Base-by-base conservation (phyloP, 2,329 filamentous ascomycete species). In the Cryphonectria nitschkei region DNA sequence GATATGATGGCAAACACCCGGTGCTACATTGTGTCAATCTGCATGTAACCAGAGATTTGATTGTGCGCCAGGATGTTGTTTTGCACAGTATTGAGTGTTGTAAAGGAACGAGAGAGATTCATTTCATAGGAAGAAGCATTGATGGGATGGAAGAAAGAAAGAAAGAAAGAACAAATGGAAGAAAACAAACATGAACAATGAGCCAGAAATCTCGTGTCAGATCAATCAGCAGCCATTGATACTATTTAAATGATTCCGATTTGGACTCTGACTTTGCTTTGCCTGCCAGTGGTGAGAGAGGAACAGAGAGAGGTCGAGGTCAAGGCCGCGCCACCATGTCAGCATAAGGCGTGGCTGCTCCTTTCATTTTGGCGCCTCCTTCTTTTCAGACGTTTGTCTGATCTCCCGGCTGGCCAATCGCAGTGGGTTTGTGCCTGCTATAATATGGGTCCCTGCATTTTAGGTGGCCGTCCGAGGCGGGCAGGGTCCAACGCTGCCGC, bases 351-450 rank as follows among this genome's bases (percentile, higher is more conserved):
- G 19, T n/a, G 37, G 60, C 19, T 39, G 37, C 60, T 62, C 60
- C 60, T 62, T 41, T 41, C 32, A 62, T 62, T 62, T 62, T 37
- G 60, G 39, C 37, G n/a, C 61, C 39, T 41, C 39, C 61, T 32
- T 46, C 61, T 39, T 39, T 39, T 39, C 46, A 46, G 29, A 19
- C 61, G 37, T 46, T 46, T 39, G 61, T 43, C 41, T 6, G 22
- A 7, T 39, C 13, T 43, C 37, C n/a, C 22, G 9, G 1, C n/a
- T 19, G 61, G 13, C 61, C 61, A 64, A 64, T 64, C 34, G 37
- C 19, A 46, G 37, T 2, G 37, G 8, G 37, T 19, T 16, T 46
- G 61, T 64, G 37, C 61, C 61, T 64, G 39, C 14, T 0, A 26
- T 41, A n/a, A 41, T 29, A 14, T 43, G 61, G 61, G 61, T 39